Percentiles rank a stretch among this genome's conserved stretches.
phyloP scores from a whole-genome alignment of 352 stramenopile species.

The Pythium sukuiense region DNA sequence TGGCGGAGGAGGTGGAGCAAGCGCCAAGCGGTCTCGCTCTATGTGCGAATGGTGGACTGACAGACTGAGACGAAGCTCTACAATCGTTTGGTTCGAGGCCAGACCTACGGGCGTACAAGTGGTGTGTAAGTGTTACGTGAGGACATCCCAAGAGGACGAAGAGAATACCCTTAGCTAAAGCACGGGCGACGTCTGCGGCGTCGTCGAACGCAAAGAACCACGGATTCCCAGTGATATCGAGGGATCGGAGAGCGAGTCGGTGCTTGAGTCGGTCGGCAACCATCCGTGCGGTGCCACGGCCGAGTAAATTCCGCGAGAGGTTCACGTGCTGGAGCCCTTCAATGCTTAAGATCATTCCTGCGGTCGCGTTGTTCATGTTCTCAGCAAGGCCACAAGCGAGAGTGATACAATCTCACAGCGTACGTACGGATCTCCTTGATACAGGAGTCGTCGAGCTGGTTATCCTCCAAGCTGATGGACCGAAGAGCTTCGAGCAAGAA shows the following conservation, averaged over 20 bases:
- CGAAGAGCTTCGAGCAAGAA: conserved; percentile 29
- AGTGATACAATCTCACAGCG: neutral
- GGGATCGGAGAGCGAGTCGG: conserved; percentile 28
- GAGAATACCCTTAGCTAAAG: conserved; percentile 12
- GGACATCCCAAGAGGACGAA: neutral
- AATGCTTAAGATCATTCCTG: conserved; percentile 33
- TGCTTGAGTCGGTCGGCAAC: conserved; percentile 36
- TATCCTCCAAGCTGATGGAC: conserved; percentile 37
- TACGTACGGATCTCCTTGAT: conserved; percentile 31
- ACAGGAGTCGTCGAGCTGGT: conserved; percentile 38
- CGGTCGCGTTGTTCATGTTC: neutral
- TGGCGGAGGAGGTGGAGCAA: neutral
- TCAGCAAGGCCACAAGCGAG: neutral
- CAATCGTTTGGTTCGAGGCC: conserved; percentile 3
- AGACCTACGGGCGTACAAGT: conserved; percentile 1
- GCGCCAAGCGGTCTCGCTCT: conserved; percentile 12
- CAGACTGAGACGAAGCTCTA: conserved; percentile 18
- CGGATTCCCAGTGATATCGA: conserved; percentile 38
- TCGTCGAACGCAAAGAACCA: conserved; percentile 39
- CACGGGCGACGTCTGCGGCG: conserved; percentile 28
- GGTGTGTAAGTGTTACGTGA: too few species aligned
- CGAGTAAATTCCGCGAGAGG: conserved; percentile 43
- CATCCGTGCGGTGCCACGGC: conserved; percentile 25
- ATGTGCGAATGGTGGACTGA: conserved; percentile 6
- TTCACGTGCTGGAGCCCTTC: conserved; percentile 32